These are phyloP conservation scores for Xylaria cubensis DNA, from an alignment of 495 filamentous ascomycete species.

Conservation along the genomic window DNA sequence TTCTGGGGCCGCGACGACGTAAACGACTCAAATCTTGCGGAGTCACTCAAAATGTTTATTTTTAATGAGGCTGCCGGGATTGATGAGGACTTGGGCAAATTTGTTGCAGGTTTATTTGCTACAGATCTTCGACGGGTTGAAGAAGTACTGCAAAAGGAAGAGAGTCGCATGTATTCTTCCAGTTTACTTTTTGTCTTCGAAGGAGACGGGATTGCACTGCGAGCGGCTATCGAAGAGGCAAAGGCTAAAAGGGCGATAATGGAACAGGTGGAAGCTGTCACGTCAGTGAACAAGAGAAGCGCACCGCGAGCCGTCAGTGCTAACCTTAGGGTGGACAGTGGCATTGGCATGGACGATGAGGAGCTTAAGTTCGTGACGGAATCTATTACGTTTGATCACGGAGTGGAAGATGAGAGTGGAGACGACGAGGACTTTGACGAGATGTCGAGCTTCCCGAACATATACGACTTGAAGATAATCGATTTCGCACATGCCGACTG, in stretches of 20 bases:
- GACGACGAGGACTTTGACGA: conserved; percentile 70
- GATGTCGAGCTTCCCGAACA: conserved; percentile 68
- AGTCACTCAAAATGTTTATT: conserved; percentile 79
- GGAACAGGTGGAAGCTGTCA: conserved; percentile 30
- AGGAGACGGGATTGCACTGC: conserved; percentile 76
- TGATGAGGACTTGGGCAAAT: conserved; percentile 56
- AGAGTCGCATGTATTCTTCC: conserved; percentile 93
- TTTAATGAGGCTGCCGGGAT: conserved; percentile 67
- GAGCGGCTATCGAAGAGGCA: conserved; percentile 68
- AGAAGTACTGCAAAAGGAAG: conserved; percentile 70
- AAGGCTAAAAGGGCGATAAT: conserved; percentile 34
- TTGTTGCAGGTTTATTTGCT: conserved; percentile 68
- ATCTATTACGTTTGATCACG: conserved; percentile 35
- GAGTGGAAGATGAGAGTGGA: background rate
- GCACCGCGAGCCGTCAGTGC: conserved; percentile 33
- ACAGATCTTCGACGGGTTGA: conserved; percentile 71
- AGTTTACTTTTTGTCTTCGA: conserved; percentile 93
- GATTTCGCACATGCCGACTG: conserved; percentile 95
- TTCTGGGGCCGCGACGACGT: conserved; percentile 78
- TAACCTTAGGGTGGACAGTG: conserved; percentile 51
- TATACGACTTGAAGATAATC: conserved; percentile 86
- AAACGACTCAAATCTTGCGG: conserved; percentile 70
- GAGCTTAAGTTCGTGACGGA: conserved; percentile 34
- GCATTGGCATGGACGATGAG: conserved; percentile 51
- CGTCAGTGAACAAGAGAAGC: conserved; percentile 43